Percentiles rank a stretch among this genome's conserved stretches.
phyloP scores from a whole-genome alignment of 1,284 basidiomycete species.

The Ganoderma meredithae region DNA sequence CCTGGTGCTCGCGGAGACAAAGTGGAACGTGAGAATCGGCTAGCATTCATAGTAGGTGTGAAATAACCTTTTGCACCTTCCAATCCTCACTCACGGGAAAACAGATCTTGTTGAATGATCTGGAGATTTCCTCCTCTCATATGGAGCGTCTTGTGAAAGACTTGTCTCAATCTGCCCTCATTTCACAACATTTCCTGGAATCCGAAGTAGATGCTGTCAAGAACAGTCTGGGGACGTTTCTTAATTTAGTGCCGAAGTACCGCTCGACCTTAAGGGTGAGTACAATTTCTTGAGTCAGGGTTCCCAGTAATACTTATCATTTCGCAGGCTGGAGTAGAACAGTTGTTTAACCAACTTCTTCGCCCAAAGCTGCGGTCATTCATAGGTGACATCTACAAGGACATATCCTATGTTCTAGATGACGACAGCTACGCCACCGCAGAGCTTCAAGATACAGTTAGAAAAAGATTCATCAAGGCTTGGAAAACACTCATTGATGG shows the following conservation, averaged over 20 bases:
- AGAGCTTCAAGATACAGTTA: slow-evolving; percentile 86
- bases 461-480: slow-evolving; percentile 86
- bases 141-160: slow-evolving; percentile 84
- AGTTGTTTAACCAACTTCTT: slow-evolving; percentile 92
- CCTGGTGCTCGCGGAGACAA: slow-evolving; percentile 68
- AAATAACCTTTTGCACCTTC: too few relatives aligned
- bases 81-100: not conserved
- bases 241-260: slow-evolving; percentile 67
- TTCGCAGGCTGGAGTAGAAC: slow-evolving; percentile 83
- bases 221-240: slow-evolving; percentile 56
- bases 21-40: slow-evolving; percentile 79
- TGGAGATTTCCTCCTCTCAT: slow-evolving; percentile 88
- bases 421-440: slow-evolving; percentile 87
- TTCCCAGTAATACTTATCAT: not conserved
- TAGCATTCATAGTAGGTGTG: slow-evolving; percentile 78
- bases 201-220: slow-evolving; percentile 61
- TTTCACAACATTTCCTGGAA: slow-evolving; percentile 76
- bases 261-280: slow-evolving; percentile 75
- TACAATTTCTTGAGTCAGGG: slow-evolving; percentile 4
- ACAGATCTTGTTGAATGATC: slow-evolving; percentile 88
- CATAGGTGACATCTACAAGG: slow-evolving; percentile 88
- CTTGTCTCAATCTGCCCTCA: slow-evolving; percentile 58
- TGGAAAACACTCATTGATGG: slow-evolving; percentile 89
- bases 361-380: slow-evolving; percentile 86
- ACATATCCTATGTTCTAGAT: slow-evolving; percentile 88